Conservation (phyloP, 305 asterid species). For the Plantago rigida region DNA sequence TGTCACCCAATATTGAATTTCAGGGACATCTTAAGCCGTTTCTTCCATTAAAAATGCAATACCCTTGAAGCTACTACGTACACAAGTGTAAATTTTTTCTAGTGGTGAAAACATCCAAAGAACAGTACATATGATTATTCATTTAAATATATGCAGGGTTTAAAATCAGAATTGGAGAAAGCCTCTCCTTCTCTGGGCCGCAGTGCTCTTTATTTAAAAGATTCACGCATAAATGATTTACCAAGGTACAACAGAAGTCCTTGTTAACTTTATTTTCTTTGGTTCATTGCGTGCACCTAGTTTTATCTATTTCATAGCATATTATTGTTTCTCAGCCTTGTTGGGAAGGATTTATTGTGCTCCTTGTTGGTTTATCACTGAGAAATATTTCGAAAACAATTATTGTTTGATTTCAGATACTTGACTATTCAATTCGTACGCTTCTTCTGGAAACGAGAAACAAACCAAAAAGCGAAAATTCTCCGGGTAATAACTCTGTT, state of each 20-base stretch:
- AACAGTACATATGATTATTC: neutral
- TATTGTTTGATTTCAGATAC: conserved; percentile 49
- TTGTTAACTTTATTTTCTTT: conserved; percentile 17
- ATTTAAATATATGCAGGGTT: conserved; percentile 48
- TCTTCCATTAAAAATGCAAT: no score
- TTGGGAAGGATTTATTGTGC: conserved; percentile 4
- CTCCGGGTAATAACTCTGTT: conserved; percentile 56
- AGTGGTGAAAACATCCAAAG: conserved; percentile 3
- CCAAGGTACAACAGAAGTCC: conserved; percentile 60
- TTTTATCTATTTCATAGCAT: conserved; percentile 12
- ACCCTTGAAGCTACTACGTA: no score
- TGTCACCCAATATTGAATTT: no score
- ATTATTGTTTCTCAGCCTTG: neutral
- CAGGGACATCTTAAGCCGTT: no score
- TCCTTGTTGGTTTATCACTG: conserved; percentile 6
- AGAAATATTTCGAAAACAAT: conserved; percentile 9
- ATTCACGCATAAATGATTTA: conserved; percentile 78
- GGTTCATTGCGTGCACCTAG: neutral
- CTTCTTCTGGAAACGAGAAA: conserved; percentile 97
- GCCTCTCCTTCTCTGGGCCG: conserved; percentile 92
- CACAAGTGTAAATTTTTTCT: no score
- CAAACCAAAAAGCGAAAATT: conserved; percentile 97
- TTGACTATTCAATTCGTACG: conserved; percentile 89
- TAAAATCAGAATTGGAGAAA: conserved; percentile 91
- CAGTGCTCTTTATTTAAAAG: conserved; percentile 75